Base-by-base conservation (phyloP, 768 basidiomycete species). In the Lyophyllum semitale region DNA sequence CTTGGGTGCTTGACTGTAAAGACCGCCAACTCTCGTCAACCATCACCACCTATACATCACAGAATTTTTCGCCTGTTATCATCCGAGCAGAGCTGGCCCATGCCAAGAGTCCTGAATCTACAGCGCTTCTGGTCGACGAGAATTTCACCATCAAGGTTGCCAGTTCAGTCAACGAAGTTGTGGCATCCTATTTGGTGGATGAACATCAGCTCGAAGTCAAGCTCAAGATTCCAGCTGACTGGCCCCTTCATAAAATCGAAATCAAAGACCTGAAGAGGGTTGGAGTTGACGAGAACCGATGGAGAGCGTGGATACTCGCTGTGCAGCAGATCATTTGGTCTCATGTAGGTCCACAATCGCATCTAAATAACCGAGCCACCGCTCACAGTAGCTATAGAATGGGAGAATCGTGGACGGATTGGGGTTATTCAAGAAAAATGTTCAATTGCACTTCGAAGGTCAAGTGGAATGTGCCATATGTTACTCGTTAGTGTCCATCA, bases 391-490 rank as follows among this genome's bases (percentile, higher is more conserved):
- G 11, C 8, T 8, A 26, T 67, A 97, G 95, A 95, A 94, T 62
- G 95, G 95, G 6, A 83, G 88, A 46, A 88, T 99, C 26, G 78
- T 91, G 9, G 97, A 98, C 66, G 95, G 91, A 0, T 69, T 98
- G 18, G 80, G 82, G 5, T 73, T 96, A 55, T 98, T 98, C 82
- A 95, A 95, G 73, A 93, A 90, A 72, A 98, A 98, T 66, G 94
- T 95, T 41, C 79, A 85, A 0, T 79, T 91, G 18, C 93, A 98
- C 68, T 99, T 98, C 65, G 93, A 96, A 59, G 96, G 96, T 6
- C 89, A 95, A 68, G 91, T 91, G 2, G 94, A 96, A 63, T 99
- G 97, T 70, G 93, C 96, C 1, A 98, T 99, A 56, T 96, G 94
- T 65, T 96, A 95, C 69, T 93, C 91, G 89, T 94, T 63, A 66